Evolutionary conservation across 2,329 filamentous ascomycete species (phyloP).

Genomic region (Exophiala bonariae): DNA sequence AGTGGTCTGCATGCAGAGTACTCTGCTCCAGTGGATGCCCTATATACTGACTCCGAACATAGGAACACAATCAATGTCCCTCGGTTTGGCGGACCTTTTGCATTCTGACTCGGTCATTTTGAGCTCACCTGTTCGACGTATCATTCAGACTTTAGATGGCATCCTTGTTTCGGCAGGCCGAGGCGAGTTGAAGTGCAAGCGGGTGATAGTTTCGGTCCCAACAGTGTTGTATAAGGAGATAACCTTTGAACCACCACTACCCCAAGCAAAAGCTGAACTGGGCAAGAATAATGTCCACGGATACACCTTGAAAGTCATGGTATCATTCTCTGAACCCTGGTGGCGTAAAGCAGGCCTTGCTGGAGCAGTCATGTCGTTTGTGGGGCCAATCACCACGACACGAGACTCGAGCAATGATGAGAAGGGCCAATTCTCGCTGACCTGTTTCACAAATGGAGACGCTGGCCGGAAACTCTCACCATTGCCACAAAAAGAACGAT

Average conservation of each 20-base stretch:
- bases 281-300: constrained; percentile 41
- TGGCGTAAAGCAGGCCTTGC: constrained; percentile 42
- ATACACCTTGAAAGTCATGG: constrained; percentile 54
- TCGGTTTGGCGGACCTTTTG: constrained; percentile 38
- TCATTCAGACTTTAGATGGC: constrained; percentile 31
- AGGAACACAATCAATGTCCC: constrained; percentile 48
- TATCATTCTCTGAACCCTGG: constrained; percentile 44
- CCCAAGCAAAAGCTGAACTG: constrained; percentile 39
- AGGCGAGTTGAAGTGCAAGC: constrained; percentile 36
- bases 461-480: constrained; percentile 18
- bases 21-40: too few relatives aligned
- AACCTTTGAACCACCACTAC: constrained; percentile 49
- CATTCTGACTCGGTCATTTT: constrained; percentile 31
- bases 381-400: constrained; percentile 47
- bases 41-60: constrained; percentile 1
- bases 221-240: constrained; percentile 49
- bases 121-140: constrained; percentile 31
- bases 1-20: background rate
- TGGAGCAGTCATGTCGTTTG: constrained; percentile 45
- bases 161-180: constrained; percentile 22
- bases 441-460: constrained; percentile 29
- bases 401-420: constrained; percentile 44
- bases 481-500: constrained; percentile 16
- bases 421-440: constrained; percentile 34
- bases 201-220: constrained; percentile 53